Conservation (phyloP, 2,329 filamentous ascomycete genomes). For the Albifimbria verrucaria region DNA sequence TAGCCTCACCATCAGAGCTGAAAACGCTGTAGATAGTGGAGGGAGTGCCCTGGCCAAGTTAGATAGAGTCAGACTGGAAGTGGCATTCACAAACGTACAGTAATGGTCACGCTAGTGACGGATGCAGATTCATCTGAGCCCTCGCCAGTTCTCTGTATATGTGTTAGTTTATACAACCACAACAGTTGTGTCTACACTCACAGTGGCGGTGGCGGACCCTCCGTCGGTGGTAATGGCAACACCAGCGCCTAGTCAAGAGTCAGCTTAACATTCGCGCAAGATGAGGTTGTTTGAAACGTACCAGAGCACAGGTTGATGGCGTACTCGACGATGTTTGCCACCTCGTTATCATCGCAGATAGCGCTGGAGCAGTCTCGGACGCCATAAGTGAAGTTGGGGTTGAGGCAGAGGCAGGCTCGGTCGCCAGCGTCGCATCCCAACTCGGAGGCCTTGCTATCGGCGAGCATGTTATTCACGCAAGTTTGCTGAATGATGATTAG, state of each 20-base stretch:
- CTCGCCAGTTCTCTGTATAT: slow-evolving; percentile 3
- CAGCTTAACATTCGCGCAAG: slow-evolving; percentile 12
- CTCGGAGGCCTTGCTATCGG: slow-evolving; percentile 32
- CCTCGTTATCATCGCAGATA: slow-evolving; percentile 35
- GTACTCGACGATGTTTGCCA: slow-evolving; percentile 33
- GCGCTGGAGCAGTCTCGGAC: slow-evolving; percentile 48
- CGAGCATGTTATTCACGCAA: slow-evolving; percentile 50
- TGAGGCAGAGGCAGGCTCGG: slow-evolving; percentile 43
- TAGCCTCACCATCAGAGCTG: slow-evolving; percentile 28
- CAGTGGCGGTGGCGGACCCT: slow-evolving; percentile 14
- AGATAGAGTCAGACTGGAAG: slow-evolving; percentile 6
- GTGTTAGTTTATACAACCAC: slow-evolving; percentile 1
- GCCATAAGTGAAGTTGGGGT: slow-evolving; percentile 44
- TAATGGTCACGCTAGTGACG: background rate
- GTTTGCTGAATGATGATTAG: slow-evolving; percentile 33
- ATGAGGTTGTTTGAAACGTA: slow-evolving; percentile 14
- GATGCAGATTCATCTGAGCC: background rate
- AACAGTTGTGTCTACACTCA: slow-evolving; percentile 11
- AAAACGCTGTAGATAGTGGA: slow-evolving; percentile 35
- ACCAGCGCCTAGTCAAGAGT: slow-evolving; percentile 23
- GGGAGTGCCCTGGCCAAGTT: slow-evolving; percentile 13
- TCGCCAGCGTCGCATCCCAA: slow-evolving; percentile 44
- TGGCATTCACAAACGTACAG: background rate
- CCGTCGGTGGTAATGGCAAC: slow-evolving; percentile 29
- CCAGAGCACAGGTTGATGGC: slow-evolving; percentile 36